Conservation (phyloP, 176 grass and related monocot genomes). For the Oryza australiensis region DNA sequence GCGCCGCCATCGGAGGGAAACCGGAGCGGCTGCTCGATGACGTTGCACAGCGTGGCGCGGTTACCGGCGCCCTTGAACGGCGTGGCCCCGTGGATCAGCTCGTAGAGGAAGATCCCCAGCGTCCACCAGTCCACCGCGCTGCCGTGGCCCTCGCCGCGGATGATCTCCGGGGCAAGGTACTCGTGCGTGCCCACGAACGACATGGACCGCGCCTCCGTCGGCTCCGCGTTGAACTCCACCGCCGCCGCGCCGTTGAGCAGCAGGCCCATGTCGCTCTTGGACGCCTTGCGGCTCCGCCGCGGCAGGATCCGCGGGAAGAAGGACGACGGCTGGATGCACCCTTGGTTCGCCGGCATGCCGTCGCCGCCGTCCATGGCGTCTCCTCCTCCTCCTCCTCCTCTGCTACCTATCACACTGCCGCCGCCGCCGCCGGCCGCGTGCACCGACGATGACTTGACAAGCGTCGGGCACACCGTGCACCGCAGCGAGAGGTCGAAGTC, state of each 20-base stretch:
- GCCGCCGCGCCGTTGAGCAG: constrained; percentile 26
- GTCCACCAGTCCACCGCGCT: constrained; percentile 85
- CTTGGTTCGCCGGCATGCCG: constrained; percentile 7
- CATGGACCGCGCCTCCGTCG: constrained; percentile 73
- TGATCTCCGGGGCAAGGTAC: constrained; percentile 75
- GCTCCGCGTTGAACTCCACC: constrained; percentile 79
- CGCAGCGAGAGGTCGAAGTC: constrained; percentile 55
- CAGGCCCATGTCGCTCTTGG: constrained; percentile 28
- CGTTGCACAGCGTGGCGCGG: constrained; percentile 71
- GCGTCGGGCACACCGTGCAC: constrained; percentile 43
- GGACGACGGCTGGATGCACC: constrained; percentile 28
- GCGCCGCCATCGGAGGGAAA: constrained; percentile 38
- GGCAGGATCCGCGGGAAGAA: constrained; percentile 42
- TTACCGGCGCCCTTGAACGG: constrained; percentile 80
- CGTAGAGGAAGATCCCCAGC: constrained; percentile 77
- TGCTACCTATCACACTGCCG: background rate
- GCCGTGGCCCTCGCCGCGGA: constrained; percentile 74
- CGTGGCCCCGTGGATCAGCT: constrained; percentile 62
- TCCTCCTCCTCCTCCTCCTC: background rate
- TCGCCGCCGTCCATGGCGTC: background rate
- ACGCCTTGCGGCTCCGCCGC: constrained; percentile 33
- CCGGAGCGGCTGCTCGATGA: constrained; percentile 69
- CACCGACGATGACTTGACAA: constrained; percentile 41
- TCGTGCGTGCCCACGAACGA: constrained; percentile 84
- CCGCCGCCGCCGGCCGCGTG: background rate